Evolutionary conservation across 2,329 filamentous ascomycete genomes (phyloP), one percentile per base, ranked within the genome.

Genomic region (Ceratocystis ficicola): DNA sequence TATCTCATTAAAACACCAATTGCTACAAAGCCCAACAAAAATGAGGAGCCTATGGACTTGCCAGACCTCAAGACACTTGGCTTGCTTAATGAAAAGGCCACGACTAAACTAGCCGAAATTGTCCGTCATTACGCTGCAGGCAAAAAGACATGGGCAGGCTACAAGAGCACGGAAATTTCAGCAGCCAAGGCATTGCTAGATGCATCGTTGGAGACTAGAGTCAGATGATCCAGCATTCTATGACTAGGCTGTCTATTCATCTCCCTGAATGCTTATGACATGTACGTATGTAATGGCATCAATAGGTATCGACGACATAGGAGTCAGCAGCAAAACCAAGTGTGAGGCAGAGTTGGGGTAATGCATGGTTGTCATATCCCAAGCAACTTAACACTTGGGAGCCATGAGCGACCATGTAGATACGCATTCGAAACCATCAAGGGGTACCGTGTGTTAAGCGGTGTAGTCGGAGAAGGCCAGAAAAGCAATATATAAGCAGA

Each of bases 101-200:
- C 88, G 0, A 78, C 80, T 66, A 92, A 90, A 75, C 80, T 95
- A 15, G 81, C 83, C 0, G 88, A 93, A 73, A 92, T 94, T 70
- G 83, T 92, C 68, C 81, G 87, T 68, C 81, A 82, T 68, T 79
- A 82, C 72, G 76, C 79, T 44, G 78, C 81, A 62, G 77, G 81
- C 66, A 83, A 90, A 74, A 79, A 79, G 69, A 81, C 83, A 20
- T 91, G 88, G 86, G 80, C 83, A 71, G 89, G 89, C 7, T 93
- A 89, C 74, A 83, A 87, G 67, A 78, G 82, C 71, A 81, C 82
- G 2, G 89, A 95, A 73, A 76, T 95, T 63, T 81, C 83, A 70
- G 89, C 89, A 12, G 88, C 87, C 62, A 81, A 83, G 70, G 84
- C 86, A 70, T 77, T 92, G 67, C 76, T 92, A 46, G 80, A 83